Conservation (phyloP, 1,284 basidiomycete genomes). For the Retiboletus flavoniger region DNA sequence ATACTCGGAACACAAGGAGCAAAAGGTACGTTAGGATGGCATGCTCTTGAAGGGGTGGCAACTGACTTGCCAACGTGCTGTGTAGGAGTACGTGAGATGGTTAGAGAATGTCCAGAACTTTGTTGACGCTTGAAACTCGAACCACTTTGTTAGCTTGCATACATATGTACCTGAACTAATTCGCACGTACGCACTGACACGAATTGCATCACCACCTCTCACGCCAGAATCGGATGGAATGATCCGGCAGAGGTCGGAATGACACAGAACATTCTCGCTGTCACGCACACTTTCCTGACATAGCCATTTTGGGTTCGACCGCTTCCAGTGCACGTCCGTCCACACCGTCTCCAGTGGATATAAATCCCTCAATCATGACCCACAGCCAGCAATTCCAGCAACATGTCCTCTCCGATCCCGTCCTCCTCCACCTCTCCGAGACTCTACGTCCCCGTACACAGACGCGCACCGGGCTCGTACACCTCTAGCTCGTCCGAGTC, state of each 20-base stretch:
- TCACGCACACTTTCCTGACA: not conserved
- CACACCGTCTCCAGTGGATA: not conserved
- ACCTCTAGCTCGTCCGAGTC: slow-evolving; percentile 15
- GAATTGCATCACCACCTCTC: slow-evolving; percentile 24
- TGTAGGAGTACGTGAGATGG: slow-evolving; percentile 91
- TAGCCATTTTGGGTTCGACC: not conserved
- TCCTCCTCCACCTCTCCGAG: not conserved
- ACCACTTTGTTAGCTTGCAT: not conserved
- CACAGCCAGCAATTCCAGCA: not conserved
- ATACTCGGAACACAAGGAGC: slow-evolving; percentile 87
- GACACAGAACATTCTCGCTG: slow-evolving; percentile 23
- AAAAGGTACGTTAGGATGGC: slow-evolving; percentile 55
- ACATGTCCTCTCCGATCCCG: slow-evolving; percentile 23
- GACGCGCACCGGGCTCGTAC: slow-evolving; percentile 16
- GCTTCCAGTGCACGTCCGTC: slow-evolving; percentile 4
- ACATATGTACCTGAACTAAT: slow-evolving; percentile 17
- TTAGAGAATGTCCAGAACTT: slow-evolving; percentile 82
- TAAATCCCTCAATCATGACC: not conserved
- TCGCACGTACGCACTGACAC: slow-evolving; percentile 4
- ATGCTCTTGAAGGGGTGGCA: not conserved
- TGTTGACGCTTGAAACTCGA: slow-evolving; percentile 59
- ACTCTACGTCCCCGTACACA: slow-evolving; percentile 30
- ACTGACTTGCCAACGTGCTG: slow-evolving; percentile 12
- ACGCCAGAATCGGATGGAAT: not conserved
- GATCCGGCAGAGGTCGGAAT: slow-evolving; percentile 3